Evolutionary conservation across 768 basidiomycete genomes (phyloP).

Genomic region (Boletus coccyginus): DNA sequence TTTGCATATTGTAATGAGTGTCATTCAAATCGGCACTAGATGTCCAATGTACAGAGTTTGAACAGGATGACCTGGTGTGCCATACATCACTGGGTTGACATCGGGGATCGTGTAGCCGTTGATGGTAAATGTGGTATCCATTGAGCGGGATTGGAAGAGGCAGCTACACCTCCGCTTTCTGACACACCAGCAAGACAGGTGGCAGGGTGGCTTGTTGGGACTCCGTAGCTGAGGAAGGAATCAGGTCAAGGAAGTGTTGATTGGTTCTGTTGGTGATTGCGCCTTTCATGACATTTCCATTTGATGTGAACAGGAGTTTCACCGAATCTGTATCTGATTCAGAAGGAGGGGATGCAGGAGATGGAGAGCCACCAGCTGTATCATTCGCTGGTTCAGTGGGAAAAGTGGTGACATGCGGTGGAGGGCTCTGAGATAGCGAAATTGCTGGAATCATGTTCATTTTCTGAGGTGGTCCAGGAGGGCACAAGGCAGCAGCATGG

Average conservation of each 20-base stretch:
- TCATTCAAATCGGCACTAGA: slow-evolving; percentile 24
- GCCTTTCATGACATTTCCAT: slow-evolving; percentile 18
- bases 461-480: not conserved
- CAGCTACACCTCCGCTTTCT: slow-evolving; percentile 48
- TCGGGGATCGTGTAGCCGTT: slow-evolving; percentile 40
- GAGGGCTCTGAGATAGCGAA: slow-evolving; percentile 32
- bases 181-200: slow-evolving; percentile 39
- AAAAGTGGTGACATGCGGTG: too few species aligned
- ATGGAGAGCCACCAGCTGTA: too few species aligned
- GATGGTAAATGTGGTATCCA: slow-evolving; percentile 46
- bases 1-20: slow-evolving; percentile 30
- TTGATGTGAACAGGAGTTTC: too few species aligned
- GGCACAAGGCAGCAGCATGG: slow-evolving; percentile 37
- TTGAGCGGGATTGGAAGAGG: slow-evolving; percentile 40
- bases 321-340: too few species aligned
- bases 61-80: slow-evolving; percentile 36
- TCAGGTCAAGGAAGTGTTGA: slow-evolving; percentile 23
- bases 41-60: slow-evolving; percentile 31
- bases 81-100: slow-evolving; percentile 34
- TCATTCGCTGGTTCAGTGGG: too few species aligned
- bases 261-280: slow-evolving; percentile 24
- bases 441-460: not conserved
- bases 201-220: slow-evolving; percentile 24
- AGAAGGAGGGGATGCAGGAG: too few species aligned
- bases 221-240: slow-evolving; percentile 13